Evolutionary conservation across 75 land plant genomes (phyloP).

Genomic region (Cupressus sempervirens): DNA sequence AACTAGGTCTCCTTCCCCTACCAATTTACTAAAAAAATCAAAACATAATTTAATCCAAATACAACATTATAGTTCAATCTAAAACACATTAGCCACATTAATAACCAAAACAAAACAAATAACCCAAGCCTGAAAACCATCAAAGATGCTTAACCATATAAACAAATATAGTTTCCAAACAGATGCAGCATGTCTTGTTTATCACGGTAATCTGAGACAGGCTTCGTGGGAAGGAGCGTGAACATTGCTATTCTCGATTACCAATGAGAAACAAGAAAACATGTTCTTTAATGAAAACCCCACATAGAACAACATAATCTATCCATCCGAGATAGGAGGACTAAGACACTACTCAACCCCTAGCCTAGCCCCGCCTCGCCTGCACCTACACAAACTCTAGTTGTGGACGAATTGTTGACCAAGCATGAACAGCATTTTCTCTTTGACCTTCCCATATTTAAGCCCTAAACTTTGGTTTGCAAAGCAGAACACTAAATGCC

Average conservation of each 20-base stretch:
- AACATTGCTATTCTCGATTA: not conserved
- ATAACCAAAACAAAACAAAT: too few species aligned
- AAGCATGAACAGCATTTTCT: not conserved
- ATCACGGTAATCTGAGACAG: not conserved
- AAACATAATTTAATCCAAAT: too few species aligned
- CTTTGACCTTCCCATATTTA: not conserved
- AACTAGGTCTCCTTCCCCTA: too few species aligned
- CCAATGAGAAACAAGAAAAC: not conserved
- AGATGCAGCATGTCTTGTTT: not conserved
- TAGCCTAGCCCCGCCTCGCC: too few species aligned
- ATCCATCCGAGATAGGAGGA: not conserved
- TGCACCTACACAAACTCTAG: not conserved
- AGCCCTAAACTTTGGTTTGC: not conserved
- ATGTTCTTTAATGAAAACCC: not conserved
- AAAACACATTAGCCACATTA: too few species aligned
- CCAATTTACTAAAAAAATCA: too few species aligned
- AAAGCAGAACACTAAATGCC: not conserved
- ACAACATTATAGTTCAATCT: too few species aligned
- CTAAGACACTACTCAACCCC: not conserved
- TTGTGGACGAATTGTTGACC: not conserved
- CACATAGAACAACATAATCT: not conserved
- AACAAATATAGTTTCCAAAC: too few species aligned
- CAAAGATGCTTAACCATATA: too few species aligned
- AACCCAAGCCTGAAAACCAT: not conserved
- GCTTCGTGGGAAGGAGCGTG: too few species aligned